Conservation (phyloP, 306 rosid species). For the Vachellia pachyceras region DNA sequence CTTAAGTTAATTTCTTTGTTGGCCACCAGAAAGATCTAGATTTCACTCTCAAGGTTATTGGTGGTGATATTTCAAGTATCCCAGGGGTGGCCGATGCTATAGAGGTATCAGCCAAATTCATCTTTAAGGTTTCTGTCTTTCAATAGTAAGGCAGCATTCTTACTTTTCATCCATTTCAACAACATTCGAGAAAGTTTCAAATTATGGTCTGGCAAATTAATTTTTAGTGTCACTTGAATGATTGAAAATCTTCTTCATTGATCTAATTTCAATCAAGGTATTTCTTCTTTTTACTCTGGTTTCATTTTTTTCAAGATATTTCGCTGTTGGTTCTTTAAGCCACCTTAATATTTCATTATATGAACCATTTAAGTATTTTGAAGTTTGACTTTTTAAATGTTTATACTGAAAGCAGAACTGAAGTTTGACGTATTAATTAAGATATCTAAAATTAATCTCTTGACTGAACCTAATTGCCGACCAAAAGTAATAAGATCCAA, state of each 20-base stretch:
- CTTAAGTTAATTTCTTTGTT: constrained; percentile 24
- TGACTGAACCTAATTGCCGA: background rate
- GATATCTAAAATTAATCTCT: background rate
- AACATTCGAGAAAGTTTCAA: constrained; percentile 1
- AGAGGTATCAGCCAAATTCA: constrained; percentile 63
- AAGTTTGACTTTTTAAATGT: background rate
- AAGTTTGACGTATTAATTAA: background rate
- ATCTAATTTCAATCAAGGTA: constrained; percentile 1
- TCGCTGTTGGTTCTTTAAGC: constrained; percentile 13
- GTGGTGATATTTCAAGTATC: constrained; percentile 79
- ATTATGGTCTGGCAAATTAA: background rate
- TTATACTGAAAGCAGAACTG: background rate
- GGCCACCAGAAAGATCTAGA: constrained; percentile 81
- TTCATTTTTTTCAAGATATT: background rate
- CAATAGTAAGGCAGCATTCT: background rate
- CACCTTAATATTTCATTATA: background rate
- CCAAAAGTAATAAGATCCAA: background rate
- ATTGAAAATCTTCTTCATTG: background rate
- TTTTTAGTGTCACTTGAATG: background rate
- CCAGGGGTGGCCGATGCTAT: constrained; percentile 88
- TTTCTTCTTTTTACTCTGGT: background rate
- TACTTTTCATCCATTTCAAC: background rate
- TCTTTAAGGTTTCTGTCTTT: constrained; percentile 12
- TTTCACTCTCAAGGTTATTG: constrained; percentile 82
- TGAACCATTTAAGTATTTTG: background rate